Evolutionary conservation across 225 moss, liverwort and hornwort genomes (phyloP).

Genomic region (Antitrichia curtipendula): DNA sequence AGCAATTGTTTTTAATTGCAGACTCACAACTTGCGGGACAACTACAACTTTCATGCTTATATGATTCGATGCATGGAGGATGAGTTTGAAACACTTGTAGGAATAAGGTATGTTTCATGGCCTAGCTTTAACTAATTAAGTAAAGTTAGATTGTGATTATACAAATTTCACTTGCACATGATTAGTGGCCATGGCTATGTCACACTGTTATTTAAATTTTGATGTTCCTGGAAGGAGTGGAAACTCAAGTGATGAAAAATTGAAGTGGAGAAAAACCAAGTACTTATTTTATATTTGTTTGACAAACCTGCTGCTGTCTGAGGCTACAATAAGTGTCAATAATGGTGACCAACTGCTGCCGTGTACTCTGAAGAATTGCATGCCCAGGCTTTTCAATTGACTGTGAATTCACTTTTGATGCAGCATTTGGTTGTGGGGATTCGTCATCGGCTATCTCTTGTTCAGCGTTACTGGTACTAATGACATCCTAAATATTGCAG

Average conservation of each 20-base stretch:
- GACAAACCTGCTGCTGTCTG: neutral
- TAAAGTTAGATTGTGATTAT: no score
- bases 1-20: neutral
- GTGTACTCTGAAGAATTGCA: neutral
- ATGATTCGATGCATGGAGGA: slow-evolving; percentile 71
- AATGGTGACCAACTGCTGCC: neutral
- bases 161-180: neutral
- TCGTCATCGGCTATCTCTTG: slow-evolving; percentile 1
- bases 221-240: neutral
- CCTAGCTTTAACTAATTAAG: neutral
- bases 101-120: slow-evolving; percentile 31
- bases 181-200: neutral
- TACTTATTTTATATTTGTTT: neutral
- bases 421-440: slow-evolving; percentile 26
- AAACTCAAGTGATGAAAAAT: neutral
- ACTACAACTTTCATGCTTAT: slow-evolving; percentile 57
- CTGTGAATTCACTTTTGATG: neutral
- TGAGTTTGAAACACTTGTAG: slow-evolving; percentile 58
- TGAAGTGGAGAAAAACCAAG: neutral
- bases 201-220: neutral
- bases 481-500: neutral
- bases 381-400: neutral
- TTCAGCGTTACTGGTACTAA: neutral
- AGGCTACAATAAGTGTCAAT: neutral
- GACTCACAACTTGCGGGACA: slow-evolving; percentile 39